A percentile compares a stretch with the other conserved stretches of the same genome.
Evolutionary conservation across 805 yeast genomes (phyloP).

Genomic region (Candida chilensis): DNA sequence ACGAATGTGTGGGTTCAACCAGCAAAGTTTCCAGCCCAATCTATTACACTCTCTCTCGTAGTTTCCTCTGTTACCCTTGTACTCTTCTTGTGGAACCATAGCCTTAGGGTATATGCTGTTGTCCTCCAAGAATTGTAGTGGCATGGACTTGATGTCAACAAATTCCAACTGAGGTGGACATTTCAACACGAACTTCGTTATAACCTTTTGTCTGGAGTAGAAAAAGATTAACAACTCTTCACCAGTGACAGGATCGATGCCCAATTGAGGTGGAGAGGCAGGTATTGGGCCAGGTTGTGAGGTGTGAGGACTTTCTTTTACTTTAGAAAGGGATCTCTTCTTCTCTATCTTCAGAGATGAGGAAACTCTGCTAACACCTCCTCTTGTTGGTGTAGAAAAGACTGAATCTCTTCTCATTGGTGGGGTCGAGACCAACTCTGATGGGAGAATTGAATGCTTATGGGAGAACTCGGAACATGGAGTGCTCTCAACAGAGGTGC

Average conservation of each 20-base stretch:
- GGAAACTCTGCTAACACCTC: no score
- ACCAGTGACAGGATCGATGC: constrained; percentile 12
- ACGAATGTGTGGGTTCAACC: constrained; percentile 30
- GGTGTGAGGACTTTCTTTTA: no score
- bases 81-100: constrained; percentile 26
- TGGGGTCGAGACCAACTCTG: no score
- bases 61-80: constrained; percentile 31
- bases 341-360: no score
- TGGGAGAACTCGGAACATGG: no score
- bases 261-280: constrained; percentile 8
- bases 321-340: no score
- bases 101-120: constrained; percentile 45
- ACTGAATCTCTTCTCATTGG: no score
- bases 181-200: constrained; percentile 10
- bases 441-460: no score
- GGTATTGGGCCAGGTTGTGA: constrained; percentile 27
- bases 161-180: constrained; percentile 7
- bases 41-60: constrained; percentile 39
- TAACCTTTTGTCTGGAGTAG: constrained; percentile 17
- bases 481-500: no score
- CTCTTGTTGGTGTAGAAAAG: no score
- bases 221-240: constrained; percentile 16
- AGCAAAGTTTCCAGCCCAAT: constrained; percentile 38
- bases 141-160: neutral
- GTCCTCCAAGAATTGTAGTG: constrained; percentile 14